Evolutionary conservation across 2,329 filamentous ascomycete genomes (phyloP).

Genomic region (Xylariaceae sp.): DNA sequence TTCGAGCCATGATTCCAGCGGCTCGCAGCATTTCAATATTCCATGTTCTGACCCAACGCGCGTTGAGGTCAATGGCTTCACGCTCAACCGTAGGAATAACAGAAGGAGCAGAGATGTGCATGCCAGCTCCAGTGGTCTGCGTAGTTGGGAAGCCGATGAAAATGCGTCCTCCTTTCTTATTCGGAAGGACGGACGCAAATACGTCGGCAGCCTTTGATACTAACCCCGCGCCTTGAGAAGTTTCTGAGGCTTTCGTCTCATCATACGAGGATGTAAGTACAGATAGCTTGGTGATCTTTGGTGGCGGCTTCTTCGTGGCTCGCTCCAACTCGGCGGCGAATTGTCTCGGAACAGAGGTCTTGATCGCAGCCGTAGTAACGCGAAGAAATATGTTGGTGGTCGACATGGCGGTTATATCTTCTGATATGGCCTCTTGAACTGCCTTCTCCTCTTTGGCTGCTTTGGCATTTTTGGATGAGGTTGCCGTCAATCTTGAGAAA

Average conservation of each 20-base stretch:
- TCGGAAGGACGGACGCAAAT: conserved; percentile 85
- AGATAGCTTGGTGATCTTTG: conserved; percentile 78
- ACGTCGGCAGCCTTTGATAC: conserved; percentile 66
- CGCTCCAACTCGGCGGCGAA: conserved; percentile 86
- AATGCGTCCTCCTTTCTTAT: conserved; percentile 78
- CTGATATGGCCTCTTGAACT: conserved; percentile 57
- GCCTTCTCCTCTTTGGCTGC: conserved; percentile 59
- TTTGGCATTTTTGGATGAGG: conserved; percentile 48
- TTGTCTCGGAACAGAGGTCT: conserved; percentile 66
- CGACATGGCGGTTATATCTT: conserved; percentile 67
- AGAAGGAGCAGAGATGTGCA: conserved; percentile 92
- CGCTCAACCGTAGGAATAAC: conserved; percentile 96
- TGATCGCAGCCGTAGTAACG: conserved; percentile 78
- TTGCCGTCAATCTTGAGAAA: conserved; percentile 70
- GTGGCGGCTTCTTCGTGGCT: conserved; percentile 94
- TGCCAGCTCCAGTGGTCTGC: conserved; percentile 89
- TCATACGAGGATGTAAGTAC: conserved; percentile 91
- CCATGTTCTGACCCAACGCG: conserved; percentile 90
- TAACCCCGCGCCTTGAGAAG: conserved; percentile 39
- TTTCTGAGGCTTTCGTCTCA: conserved; percentile 64
- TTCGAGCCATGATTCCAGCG: conserved; percentile 81
- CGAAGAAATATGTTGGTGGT: conserved; percentile 82
- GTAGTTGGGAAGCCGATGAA: conserved; percentile 98
- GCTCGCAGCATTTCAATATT: conserved; percentile 90
- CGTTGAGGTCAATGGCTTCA: conserved; percentile 95